These are phyloP conservation scores for Pseudogymnoascus sp. DNA, from an alignment of 2,329 filamentous ascomycete genomes.

Conservation along the genomic window DNA sequence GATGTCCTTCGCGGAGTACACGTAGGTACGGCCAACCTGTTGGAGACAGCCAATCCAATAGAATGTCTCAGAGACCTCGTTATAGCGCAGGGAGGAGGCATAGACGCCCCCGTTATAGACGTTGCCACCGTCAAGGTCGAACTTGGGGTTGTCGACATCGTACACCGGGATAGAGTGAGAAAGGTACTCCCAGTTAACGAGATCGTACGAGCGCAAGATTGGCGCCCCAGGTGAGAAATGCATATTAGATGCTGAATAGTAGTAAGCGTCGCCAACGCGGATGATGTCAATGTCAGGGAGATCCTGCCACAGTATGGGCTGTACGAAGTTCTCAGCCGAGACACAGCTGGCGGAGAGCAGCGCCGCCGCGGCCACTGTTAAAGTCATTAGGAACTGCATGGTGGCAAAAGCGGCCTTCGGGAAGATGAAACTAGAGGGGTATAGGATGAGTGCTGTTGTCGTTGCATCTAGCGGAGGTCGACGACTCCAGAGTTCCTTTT, in stretches of 20 bases:
- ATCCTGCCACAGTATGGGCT: constrained; percentile 49
- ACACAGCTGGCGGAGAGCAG: too few species aligned
- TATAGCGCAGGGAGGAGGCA: not conserved
- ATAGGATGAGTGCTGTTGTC: too few species aligned
- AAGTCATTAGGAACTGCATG: too few species aligned
- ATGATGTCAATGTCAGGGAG: constrained; percentile 48
- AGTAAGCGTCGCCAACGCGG: constrained; percentile 42
- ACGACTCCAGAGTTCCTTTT: too few species aligned
- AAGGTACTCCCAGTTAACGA: constrained; percentile 31
- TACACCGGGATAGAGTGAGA: constrained; percentile 12
- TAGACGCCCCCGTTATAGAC: not conserved
- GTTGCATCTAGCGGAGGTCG: too few species aligned
- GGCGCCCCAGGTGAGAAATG: constrained; percentile 42
- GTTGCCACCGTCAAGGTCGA: not conserved
- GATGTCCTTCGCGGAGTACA: not conserved
- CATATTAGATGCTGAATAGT: constrained; percentile 49
- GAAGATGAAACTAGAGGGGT: too few species aligned
- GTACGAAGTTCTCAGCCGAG: too few species aligned
- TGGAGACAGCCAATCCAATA: not conserved
- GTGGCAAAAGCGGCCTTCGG: too few species aligned
- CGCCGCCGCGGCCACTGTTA: too few species aligned
- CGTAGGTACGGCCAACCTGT: not conserved
- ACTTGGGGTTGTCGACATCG: not conserved
- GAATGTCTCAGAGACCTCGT: not conserved
- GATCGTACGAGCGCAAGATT: constrained; percentile 36